phyloP scores from a whole-genome alignment of 352 stramenopile genomes.

The Phytopythium chamaehyphon region DNA sequence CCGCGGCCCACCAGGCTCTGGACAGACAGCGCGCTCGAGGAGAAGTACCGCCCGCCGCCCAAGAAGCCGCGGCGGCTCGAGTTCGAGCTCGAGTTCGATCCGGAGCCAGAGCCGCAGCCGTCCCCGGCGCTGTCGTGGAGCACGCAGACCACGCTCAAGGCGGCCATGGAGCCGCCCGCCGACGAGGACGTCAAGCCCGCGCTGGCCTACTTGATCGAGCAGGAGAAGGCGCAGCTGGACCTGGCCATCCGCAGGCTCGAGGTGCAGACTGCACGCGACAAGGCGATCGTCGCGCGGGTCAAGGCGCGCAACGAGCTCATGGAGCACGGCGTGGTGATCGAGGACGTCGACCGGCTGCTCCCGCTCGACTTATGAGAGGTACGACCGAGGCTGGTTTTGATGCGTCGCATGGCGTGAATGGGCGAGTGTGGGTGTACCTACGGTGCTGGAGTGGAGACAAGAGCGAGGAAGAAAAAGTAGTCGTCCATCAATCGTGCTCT shows the following conservation, averaged over 20 bases:
- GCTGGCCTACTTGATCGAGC: conserved; percentile 20
- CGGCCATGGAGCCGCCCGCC: conserved; percentile 12
- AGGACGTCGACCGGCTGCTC: conserved; percentile 24
- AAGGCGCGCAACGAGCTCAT: conserved; percentile 24
- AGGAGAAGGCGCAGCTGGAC: conserved; percentile 28
- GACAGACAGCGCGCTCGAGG: neutral
- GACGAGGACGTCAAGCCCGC: conserved; percentile 11
- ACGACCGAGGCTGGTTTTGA: neutral
- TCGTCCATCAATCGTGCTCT: conserved; percentile 1
- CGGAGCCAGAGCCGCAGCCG: neutral
- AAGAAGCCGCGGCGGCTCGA: neutral
- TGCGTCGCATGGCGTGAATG: no score
- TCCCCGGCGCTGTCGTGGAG: neutral
- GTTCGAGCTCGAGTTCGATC: neutral
- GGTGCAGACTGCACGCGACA: conserved; percentile 26
- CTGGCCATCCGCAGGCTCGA: conserved; percentile 22
- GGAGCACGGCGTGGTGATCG: conserved; percentile 18
- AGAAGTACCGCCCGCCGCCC: neutral
- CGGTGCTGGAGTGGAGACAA: no score
- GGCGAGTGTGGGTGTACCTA: no score
- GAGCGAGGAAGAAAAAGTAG: no score
- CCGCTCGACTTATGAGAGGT: conserved; percentile 13
- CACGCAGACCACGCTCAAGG: conserved; percentile 17
- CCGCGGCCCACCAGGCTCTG: neutral
- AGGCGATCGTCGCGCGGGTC: conserved; percentile 21